Conservation (phyloP, 495 filamentous ascomycete genomes). For the Astrothelium macrocarpum region DNA sequence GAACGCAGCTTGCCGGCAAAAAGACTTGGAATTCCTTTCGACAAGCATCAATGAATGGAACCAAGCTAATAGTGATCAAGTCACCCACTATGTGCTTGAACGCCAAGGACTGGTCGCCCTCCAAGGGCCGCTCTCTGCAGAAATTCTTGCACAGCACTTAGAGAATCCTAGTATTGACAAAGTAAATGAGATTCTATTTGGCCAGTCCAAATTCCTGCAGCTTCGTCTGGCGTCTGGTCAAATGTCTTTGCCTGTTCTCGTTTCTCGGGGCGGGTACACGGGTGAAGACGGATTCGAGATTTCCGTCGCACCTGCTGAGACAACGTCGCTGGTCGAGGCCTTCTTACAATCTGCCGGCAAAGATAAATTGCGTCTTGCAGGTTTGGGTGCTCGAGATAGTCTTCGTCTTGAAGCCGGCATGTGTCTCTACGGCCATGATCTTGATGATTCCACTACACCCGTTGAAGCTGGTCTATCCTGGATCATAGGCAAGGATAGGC, state of each 20-base stretch:
- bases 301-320: conserved; percentile 56
- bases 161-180: conserved; percentile 39
- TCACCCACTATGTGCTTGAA: conserved; percentile 62
- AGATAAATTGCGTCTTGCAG: conserved; percentile 65
- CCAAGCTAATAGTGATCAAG: conserved; percentile 35
- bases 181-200: conserved; percentile 68
- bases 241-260: conserved; percentile 49
- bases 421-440: conserved; percentile 97
- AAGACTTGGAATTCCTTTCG: conserved; percentile 67
- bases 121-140: conserved; percentile 70
- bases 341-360: conserved; percentile 53
- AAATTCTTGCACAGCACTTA: conserved; percentile 44
- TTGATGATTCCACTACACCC: conserved; percentile 81
- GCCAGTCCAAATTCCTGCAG: conserved; percentile 51
- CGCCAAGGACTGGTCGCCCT: conserved; percentile 67
- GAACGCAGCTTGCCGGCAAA: conserved; percentile 84
- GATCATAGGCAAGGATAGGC: conserved; percentile 72
- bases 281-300: conserved; percentile 99
- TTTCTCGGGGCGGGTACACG: conserved; percentile 87
- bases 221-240: conserved; percentile 41
- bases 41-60: conserved; percentile 51
- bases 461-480: conserved; percentile 75
- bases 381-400: conserved; percentile 83
- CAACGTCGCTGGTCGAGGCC: conserved; percentile 46
- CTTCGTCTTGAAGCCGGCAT: conserved; percentile 91